phyloP scores from a whole-genome alignment of 2,329 filamentous ascomycete species.

The Phialophora chinensis region DNA sequence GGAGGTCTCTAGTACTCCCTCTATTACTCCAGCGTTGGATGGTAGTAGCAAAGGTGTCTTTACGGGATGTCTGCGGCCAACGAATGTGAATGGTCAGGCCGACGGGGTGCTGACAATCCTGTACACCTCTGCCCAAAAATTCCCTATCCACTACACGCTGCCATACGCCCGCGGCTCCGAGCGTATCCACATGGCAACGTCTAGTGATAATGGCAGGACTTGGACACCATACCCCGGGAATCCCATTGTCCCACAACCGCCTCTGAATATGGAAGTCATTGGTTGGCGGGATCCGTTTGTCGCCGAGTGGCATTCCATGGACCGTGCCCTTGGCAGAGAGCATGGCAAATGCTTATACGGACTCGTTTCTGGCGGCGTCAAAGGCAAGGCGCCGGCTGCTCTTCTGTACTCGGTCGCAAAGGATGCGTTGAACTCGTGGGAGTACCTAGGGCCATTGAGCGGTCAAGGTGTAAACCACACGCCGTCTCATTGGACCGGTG shows the following conservation, averaged over 20 bases:
- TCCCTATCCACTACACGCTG: constrained; percentile 50
- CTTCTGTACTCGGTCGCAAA: constrained; percentile 55
- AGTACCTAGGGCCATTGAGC: constrained; percentile 53
- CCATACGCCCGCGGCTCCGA: constrained; percentile 48
- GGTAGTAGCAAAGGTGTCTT: constrained; percentile 51
- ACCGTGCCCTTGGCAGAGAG: constrained; percentile 15
- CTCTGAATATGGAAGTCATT: constrained; percentile 45
- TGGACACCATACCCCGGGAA: constrained; percentile 48
- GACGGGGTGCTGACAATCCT: constrained; percentile 46
- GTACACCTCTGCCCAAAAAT: constrained; percentile 50
- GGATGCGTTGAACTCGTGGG: constrained; percentile 51
- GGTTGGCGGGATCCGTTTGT: constrained; percentile 53
- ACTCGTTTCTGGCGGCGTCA: constrained; percentile 56
- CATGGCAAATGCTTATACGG: constrained; percentile 47
- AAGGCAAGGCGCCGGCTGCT: constrained; percentile 49
- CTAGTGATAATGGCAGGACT: constrained; percentile 46
- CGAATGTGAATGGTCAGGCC: constrained; percentile 37
- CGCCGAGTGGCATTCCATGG: constrained; percentile 41
- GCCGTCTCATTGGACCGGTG: constrained; percentile 54
- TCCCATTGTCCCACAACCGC: constrained; percentile 47
- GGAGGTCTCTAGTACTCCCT: constrained; percentile 42
- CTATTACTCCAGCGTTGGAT: constrained; percentile 43
- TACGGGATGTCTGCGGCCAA: constrained; percentile 48
- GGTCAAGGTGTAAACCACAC: constrained; percentile 48
- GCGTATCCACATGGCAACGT: constrained; percentile 48